A percentile compares a stretch with the other conserved stretches of the same genome.
Evolutionary conservation across 768 basidiomycete species (phyloP).

Genomic region (Epithele typhae): DNA sequence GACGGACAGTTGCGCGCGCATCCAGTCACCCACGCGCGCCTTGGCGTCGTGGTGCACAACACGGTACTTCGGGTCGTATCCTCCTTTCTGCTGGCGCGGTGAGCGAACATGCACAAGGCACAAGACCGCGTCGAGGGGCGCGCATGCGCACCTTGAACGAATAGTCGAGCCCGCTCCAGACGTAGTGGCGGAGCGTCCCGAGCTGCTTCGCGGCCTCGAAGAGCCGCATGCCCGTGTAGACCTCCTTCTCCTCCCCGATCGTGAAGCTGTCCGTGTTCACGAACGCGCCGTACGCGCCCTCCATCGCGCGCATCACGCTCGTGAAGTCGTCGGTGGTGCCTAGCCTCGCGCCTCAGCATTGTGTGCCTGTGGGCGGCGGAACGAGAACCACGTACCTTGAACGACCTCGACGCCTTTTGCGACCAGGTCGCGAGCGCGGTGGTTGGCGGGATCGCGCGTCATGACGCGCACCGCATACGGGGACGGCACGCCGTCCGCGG

Average conservation of each 20-base stretch:
- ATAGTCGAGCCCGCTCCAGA: constrained; percentile 39
- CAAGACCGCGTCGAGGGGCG: no score
- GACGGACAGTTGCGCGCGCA: constrained; percentile 32
- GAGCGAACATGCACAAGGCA: no score
- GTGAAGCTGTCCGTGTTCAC: constrained; percentile 34
- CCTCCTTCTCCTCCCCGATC: constrained; percentile 36
- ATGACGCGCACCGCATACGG: constrained; percentile 38
- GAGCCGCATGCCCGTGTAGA: constrained; percentile 35
- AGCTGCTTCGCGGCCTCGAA: constrained; percentile 36
- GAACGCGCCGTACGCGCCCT: constrained; percentile 31
- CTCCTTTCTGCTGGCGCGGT: no score
- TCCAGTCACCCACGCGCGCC: constrained; percentile 36
- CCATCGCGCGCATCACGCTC: constrained; percentile 28
- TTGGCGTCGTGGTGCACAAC: constrained; percentile 36
- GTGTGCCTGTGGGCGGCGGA: no score
- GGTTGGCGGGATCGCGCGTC: constrained; percentile 30
- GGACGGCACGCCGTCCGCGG: constrained; percentile 33
- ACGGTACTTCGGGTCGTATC: no score
- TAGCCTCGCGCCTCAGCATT: constrained; percentile 4
- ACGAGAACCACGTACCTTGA: constrained; percentile 22
- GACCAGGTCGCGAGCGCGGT: constrained; percentile 31
- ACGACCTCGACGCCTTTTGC: constrained; percentile 33
- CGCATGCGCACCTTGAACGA: constrained; percentile 30
- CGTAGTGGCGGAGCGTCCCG: constrained; percentile 32
- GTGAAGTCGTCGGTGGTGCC: constrained; percentile 29